phyloP scores from a whole-genome alignment of 2,329 filamentous ascomycete genomes.

The Emmonsiellopsis sp. region DNA sequence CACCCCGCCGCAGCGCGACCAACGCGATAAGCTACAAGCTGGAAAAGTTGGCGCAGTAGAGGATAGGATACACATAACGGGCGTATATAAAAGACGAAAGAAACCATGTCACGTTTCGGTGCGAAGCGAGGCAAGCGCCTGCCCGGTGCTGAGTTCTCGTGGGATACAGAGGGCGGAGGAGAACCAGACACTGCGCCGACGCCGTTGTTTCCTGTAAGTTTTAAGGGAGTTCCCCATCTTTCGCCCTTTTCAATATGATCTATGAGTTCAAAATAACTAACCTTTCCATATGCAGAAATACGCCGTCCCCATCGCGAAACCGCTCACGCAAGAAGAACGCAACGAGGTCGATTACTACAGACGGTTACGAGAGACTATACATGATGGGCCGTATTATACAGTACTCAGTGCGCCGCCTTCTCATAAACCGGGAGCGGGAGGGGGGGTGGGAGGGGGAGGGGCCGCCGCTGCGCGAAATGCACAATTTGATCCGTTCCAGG shows the following conservation, averaged over 20 bases:
- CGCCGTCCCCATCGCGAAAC: conserved; percentile 23
- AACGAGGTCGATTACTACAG: conserved; percentile 43
- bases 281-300: conserved; percentile 25
- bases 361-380: conserved; percentile 44
- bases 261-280: background rate
- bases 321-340: conserved; percentile 35
- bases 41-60: no score
- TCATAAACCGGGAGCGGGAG: conserved; percentile 7
- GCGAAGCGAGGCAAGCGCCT: conserved; percentile 29
- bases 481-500: conserved; percentile 53
- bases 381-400: conserved; percentile 53
- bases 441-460: conserved; percentile 28
- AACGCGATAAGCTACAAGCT: no score
- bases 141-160: conserved; percentile 32
- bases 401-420: conserved; percentile 36
- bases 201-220: conserved; percentile 39
- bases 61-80: background rate
- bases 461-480: conserved; percentile 26
- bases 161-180: conserved; percentile 31
- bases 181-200: conserved; percentile 36
- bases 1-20: no score
- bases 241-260: background rate
- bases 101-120: conserved; percentile 31
- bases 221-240: background rate
- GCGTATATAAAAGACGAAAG: background rate